Percentiles rank a stretch among this genome's conserved stretches.
Evolutionary conservation across 148 eudicot genomes (phyloP).

Genomic region (Rhododendron kiyosumense): DNA sequence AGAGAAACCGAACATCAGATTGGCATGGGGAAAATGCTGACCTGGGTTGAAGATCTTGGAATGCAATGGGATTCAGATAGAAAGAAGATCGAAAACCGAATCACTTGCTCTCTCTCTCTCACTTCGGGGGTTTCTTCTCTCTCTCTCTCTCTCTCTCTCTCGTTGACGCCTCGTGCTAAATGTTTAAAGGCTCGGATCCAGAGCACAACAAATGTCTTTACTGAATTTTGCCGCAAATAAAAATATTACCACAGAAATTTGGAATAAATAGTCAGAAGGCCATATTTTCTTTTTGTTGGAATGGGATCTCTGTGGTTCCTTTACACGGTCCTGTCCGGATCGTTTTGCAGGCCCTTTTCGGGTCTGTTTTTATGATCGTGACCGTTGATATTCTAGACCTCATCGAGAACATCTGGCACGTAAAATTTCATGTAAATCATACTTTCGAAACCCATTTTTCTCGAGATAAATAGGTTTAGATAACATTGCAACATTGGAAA

Average conservation of each 20-base stretch:
- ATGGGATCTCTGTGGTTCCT: neutral
- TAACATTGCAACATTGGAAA: neutral
- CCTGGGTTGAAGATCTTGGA: slow-evolving; percentile 14
- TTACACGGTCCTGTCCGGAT: neutral
- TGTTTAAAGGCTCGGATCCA: neutral
- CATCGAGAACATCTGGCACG: neutral
- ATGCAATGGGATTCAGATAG: slow-evolving; percentile 4
- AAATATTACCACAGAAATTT: too few species aligned
- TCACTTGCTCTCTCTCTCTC: neutral
- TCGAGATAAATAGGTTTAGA: too few species aligned
- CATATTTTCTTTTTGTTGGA: too few species aligned
- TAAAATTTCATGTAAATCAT: too few species aligned
- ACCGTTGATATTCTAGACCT: too few species aligned
- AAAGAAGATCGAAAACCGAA: neutral
- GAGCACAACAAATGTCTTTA: neutral
- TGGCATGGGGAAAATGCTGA: neutral
- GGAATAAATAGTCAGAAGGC: neutral
- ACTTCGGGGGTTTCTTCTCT: neutral
- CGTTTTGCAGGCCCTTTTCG: too few species aligned
- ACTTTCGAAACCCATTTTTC: too few species aligned
- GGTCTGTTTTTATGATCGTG: neutral
- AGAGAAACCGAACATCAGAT: neutral
- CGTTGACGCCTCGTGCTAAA: neutral
- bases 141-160: neutral
- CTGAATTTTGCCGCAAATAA: neutral